Percentiles rank a stretch among this genome's conserved stretches.
Evolutionary conservation across 108 stramenopile genomes (phyloP).

Genomic region (Conticribra weissflogii): DNA sequence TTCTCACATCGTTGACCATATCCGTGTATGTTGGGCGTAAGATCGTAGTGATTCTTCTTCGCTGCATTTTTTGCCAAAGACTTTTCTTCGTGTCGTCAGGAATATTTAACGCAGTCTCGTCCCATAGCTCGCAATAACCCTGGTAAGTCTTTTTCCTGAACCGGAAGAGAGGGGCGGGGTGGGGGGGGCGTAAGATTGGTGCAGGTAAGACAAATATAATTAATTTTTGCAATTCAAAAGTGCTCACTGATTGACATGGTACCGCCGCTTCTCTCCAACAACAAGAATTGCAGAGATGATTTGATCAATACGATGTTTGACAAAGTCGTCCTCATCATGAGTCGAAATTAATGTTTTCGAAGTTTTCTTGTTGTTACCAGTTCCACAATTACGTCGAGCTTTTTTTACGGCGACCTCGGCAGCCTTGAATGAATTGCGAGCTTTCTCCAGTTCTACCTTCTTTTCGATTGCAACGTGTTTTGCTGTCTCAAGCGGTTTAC

Average conservation of each 20-base stretch:
- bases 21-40: constrained; percentile 15
- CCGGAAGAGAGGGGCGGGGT: no score
- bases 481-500: constrained; percentile 22
- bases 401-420: constrained; percentile 8
- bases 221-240: no score
- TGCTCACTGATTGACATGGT: constrained; percentile 21
- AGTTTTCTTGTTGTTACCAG: constrained; percentile 1
- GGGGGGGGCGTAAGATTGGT: no score
- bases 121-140: constrained; percentile 5
- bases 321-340: neutral
- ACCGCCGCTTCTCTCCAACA: constrained; percentile 21
- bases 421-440: neutral
- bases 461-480: constrained; percentile 10
- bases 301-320: constrained; percentile 11
- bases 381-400: constrained; percentile 1
- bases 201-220: no score
- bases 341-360: neutral
- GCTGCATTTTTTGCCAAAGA: constrained; percentile 35
- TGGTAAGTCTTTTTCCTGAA: constrained; percentile 26
- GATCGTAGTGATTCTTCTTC: constrained; percentile 33
- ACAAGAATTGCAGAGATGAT: constrained; percentile 13
- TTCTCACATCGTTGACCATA: constrained; percentile 24
- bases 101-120: constrained; percentile 3
- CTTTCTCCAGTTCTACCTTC: constrained; percentile 16
- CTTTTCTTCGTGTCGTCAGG: constrained; percentile 25